These are phyloP conservation scores for Echinosophora koreensis DNA, from an alignment of 306 rosid species.

Conservation along the genomic window DNA sequence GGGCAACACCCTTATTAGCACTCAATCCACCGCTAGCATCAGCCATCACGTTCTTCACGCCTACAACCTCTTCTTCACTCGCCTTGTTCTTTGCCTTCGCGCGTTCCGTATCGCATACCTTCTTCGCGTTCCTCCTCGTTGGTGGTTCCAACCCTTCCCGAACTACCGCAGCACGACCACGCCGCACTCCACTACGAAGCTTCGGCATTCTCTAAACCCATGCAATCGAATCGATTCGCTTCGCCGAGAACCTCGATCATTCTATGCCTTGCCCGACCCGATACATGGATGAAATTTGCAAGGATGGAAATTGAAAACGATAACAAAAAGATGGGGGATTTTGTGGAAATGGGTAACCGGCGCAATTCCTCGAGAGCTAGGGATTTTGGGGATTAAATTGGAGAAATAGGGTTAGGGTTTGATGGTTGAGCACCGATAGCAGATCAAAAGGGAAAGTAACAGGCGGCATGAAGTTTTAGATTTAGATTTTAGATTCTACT, in stretches of 20 bases:
- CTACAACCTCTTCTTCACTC: constrained; percentile 49
- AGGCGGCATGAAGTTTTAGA: not conserved
- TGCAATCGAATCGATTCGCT: constrained; percentile 63
- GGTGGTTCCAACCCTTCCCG: constrained; percentile 55
- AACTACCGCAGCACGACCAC: constrained; percentile 77
- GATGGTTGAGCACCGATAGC: constrained; percentile 16
- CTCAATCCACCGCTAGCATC: constrained; percentile 91
- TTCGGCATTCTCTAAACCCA: constrained; percentile 98
- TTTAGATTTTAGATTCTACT: no score
- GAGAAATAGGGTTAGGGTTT: constrained; percentile 45
- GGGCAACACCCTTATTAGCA: constrained; percentile 78
- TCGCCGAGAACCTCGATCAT: constrained; percentile 60
- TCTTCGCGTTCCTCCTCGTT: constrained; percentile 54
- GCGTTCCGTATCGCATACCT: constrained; percentile 30
- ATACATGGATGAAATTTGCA: constrained; percentile 47
- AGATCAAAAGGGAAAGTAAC: constrained; percentile 3
- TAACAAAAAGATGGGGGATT: no score
- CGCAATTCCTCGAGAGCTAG: not conserved
- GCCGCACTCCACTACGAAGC: constrained; percentile 90
- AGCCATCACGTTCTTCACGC: constrained; percentile 56
- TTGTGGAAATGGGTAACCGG: not conserved
- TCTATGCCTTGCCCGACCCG: constrained; percentile 53
- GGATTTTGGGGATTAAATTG: not conserved
- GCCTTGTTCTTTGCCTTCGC: constrained; percentile 31
- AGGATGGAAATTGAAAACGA: not conserved